phyloP scores from a whole-genome alignment of 1,284 basidiomycete species.

The Filobasidium uniguttulatum region DNA sequence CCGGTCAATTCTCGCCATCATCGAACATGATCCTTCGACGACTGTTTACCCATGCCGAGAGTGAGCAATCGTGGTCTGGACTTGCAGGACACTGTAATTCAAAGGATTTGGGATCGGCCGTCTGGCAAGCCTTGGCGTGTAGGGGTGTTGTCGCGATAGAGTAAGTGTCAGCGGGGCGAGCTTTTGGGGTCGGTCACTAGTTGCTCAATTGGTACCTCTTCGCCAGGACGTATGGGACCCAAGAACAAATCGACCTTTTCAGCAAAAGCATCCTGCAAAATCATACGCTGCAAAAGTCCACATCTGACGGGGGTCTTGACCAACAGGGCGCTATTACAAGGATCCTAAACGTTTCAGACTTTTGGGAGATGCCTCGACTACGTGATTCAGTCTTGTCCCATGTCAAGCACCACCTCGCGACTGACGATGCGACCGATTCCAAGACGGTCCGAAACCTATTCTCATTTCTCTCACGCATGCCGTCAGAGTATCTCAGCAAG shows the following conservation, averaged over 20 bases:
- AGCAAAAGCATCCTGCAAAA: not conserved
- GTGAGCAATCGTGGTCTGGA: conserved; percentile 4
- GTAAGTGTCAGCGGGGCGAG: conserved; percentile 5
- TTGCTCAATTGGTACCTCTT: not conserved
- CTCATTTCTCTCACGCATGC: conserved; percentile 1
- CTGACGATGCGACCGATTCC: not conserved
- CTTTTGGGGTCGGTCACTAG: not conserved
- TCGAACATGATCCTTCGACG: too few species aligned
- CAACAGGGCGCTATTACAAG: conserved; percentile 6
- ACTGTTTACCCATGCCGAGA: too few species aligned
- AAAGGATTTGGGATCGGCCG: conserved; percentile 11
- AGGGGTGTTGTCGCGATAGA: conserved; percentile 18
- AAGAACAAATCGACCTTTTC: conserved; percentile 9
- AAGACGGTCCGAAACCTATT: not conserved
- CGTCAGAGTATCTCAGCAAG: conserved; percentile 9
- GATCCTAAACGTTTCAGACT: conserved; percentile 12
- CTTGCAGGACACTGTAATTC: not conserved
- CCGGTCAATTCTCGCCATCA: too few species aligned
- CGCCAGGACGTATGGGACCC: conserved; percentile 8
- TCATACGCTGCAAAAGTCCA: not conserved
- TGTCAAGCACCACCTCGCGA: not conserved
- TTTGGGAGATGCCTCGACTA: conserved; percentile 12
- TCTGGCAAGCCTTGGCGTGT: conserved; percentile 19
- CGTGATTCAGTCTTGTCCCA: not conserved
- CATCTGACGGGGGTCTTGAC: not conserved